Evolutionary conservation across 495 filamentous ascomycete genomes (phyloP).

Genomic region (Wilcoxina mikolae): DNA sequence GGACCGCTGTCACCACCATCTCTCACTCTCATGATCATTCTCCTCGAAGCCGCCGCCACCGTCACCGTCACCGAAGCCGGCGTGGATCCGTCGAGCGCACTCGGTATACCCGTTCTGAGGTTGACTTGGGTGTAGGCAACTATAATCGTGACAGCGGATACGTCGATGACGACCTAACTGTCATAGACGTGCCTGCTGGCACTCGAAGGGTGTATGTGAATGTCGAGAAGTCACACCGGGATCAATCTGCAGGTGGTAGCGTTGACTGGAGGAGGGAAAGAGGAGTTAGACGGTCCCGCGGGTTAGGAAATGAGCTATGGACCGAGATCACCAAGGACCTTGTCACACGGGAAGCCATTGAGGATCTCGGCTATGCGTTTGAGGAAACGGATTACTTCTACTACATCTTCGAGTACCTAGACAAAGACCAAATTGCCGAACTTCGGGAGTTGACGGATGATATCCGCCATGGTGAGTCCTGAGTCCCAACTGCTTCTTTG

Average conservation of each 20-base stretch:
- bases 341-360: constrained; percentile 75
- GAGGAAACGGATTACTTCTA: constrained; percentile 83
- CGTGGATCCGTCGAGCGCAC: constrained; percentile 26
- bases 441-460: constrained; percentile 70
- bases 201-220: constrained; percentile 63
- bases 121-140: constrained; percentile 30
- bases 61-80: constrained; percentile 32
- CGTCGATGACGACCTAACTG: constrained; percentile 43
- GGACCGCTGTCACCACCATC: constrained; percentile 24
- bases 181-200: constrained; percentile 67
- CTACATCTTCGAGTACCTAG: constrained; percentile 81
- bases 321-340: constrained; percentile 94
- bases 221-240: constrained; percentile 42
- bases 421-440: constrained; percentile 71
- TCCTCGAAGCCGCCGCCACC: constrained; percentile 35
- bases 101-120: constrained; percentile 33
- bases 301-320: constrained; percentile 61
- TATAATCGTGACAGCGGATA: constrained; percentile 16
- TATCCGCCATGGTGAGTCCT: constrained; percentile 55
- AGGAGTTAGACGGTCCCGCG: constrained; percentile 48
- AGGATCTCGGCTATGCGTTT: constrained; percentile 69
- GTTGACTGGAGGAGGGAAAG: constrained; percentile 56
- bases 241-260: neutral
- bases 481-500: constrained; percentile 10
- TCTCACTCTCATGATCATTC: constrained; percentile 36